phyloP scores from a whole-genome alignment of 1,139 yeast genomes.

The Debaryomyces sp. region DNA sequence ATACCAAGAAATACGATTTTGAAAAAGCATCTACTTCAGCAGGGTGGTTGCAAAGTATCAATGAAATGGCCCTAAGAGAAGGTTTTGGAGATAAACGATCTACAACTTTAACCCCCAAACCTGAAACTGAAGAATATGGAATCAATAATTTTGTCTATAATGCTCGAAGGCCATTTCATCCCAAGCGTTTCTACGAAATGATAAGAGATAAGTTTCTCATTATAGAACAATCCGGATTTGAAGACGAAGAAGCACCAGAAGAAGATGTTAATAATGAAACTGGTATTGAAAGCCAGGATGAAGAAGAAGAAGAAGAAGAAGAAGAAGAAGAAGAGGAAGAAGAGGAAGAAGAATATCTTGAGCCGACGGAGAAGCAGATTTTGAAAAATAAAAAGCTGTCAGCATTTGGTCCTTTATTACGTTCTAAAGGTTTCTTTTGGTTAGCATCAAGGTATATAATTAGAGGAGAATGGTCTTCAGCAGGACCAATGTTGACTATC shows the following conservation, averaged over 20 bases:
- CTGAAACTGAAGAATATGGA: conserved; percentile 43
- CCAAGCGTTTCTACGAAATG: conserved; percentile 39
- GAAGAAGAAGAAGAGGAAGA: too few relatives aligned
- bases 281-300: conserved; percentile 12
- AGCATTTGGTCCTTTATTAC: conserved; percentile 36
- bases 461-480: conserved; percentile 51
- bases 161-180: conserved; percentile 46
- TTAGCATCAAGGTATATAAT: conserved; percentile 42
- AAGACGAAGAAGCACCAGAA: conserved; percentile 18
- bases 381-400: conserved; percentile 36
- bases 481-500: conserved; percentile 46
- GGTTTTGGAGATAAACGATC: conserved; percentile 31
- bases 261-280: conserved; percentile 11
- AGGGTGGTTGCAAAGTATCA: conserved; percentile 48
- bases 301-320: conserved; percentile 13
- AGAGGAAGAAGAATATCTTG: conserved; percentile 12
- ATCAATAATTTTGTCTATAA: conserved; percentile 44
- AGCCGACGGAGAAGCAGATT: conserved; percentile 23
- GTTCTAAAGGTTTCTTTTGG: conserved; percentile 52
- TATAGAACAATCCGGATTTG: conserved; percentile 23
- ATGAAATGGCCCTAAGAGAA: conserved; percentile 40
- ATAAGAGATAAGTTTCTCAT: conserved; percentile 37
- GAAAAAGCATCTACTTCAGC: conserved; percentile 47
- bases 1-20: conserved; percentile 38
- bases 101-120: conserved; percentile 24